A percentile compares a stretch with the other conserved stretches of the same genome.
Evolutionary conservation across 2,329 filamentous ascomycete genomes (phyloP).

Genomic region (Nakataea oryzae): DNA sequence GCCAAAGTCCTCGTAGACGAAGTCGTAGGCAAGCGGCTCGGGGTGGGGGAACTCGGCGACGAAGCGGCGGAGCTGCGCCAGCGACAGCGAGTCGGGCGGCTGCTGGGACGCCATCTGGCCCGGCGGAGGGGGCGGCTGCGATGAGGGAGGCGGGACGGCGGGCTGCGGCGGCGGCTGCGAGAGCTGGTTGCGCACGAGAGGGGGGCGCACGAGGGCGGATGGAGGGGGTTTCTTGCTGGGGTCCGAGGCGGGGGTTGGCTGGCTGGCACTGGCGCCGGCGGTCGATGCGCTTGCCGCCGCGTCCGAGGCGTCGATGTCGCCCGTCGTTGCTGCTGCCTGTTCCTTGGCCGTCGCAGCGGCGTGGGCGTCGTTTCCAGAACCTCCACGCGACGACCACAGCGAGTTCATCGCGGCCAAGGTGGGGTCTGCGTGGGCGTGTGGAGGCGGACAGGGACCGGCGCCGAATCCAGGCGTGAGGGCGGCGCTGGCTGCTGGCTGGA

Average conservation of each 20-base stretch:
- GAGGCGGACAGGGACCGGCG: constrained; percentile 2
- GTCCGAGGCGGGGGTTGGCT: neutral
- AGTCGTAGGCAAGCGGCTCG: constrained; percentile 73
- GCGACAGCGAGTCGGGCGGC: constrained; percentile 59
- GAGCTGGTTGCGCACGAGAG: constrained; percentile 12
- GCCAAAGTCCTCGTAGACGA: constrained; percentile 64
- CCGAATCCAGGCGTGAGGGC: constrained; percentile 2
- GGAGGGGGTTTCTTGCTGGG: neutral
- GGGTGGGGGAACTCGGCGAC: constrained; percentile 62
- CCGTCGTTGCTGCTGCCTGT: constrained; percentile 1
- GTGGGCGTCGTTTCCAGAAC: neutral
- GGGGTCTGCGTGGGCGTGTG: constrained; percentile 1
- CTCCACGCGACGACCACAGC: constrained; percentile 9
- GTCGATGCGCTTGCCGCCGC: neutral
- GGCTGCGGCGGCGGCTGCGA: constrained; percentile 9
- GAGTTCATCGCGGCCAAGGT: constrained; percentile 9
- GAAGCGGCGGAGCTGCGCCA: constrained; percentile 62
- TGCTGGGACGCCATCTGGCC: constrained; percentile 13
- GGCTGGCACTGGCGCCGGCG: neutral
- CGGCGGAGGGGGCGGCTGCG: constrained; percentile 9
- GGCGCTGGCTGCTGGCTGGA: neutral
- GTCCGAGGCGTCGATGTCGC: neutral
- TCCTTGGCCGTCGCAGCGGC: constrained; percentile 4
- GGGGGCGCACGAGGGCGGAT: constrained; percentile 8
- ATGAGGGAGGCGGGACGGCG: constrained; percentile 14